Evolutionary conservation across 1,139 yeast genomes (phyloP), one percentile per base, ranked within the genome.

Genomic region (Suhomyces choctaworum): DNA sequence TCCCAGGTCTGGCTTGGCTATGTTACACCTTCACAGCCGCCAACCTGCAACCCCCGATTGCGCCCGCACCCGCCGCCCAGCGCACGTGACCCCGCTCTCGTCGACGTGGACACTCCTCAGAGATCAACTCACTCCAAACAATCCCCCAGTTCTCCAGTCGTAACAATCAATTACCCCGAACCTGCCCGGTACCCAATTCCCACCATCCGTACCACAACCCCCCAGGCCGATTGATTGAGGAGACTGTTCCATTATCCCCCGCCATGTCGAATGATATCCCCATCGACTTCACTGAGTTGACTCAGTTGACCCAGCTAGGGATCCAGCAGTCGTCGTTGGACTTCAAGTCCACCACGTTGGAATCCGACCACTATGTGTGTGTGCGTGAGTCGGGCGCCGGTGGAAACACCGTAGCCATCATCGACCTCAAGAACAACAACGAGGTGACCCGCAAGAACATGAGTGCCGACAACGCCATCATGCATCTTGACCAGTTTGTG

Each of bases 401-500:
- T 35, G 89, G 94, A 44, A 89, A 88, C 64, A 76, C 92, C 9
- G 98, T 94, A 37, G 96, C 96, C 34, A 92, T 94, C 52, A 79
- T 94, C 47, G 92, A 92, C 59, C 74, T 92, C 57, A 73, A 78
- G 47, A 81, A 87, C 57, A 81, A 80, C 66, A 76, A 80, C 51
- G 82, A 87, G 49, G 79, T 80, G 20, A 73, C 79, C 29, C 80
- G 95, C 56, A 90, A 94, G 66, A 85, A 86, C 61, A 94, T 94
- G 96, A 79, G 88, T 38, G 99, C 98, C 32, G 99, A 94, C 65
- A 86, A 90, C 47, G 97, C 97, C 34, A 92, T 94, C 57, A 83
- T 94, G 95, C 96, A 90, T 62, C 97, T 98, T 12, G 60, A 69
- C 19, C 83, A 88, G 61, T 78, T 82, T 64, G 90, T 92, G 47